Evolutionary conservation across 768 basidiomycete genomes (phyloP), one percentile per base, ranked within the genome.

Genomic region (Naganishia randhawae): DNA sequence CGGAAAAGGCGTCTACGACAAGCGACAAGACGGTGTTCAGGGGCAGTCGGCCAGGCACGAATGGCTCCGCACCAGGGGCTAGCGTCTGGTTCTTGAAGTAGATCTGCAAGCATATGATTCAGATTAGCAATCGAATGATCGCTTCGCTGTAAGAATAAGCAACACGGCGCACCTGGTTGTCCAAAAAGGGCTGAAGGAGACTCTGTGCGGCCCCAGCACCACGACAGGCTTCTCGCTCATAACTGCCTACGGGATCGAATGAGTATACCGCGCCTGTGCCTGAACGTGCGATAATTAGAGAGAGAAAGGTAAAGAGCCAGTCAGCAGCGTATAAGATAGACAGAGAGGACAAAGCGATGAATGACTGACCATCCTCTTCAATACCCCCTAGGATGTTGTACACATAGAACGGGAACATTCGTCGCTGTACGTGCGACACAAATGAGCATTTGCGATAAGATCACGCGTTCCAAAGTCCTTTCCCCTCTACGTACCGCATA

Each of bases 221-320:
- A 71, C 96, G 88, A 82, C 94, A 98, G 35, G 90, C 86, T 82
- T 96, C 93, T 69, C 96, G 89, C 81, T 98, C 94, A 80, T 99
- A 99, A 54, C 91, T 93, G 31, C 96, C 96, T 35, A 98, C 92
- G 42, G 96, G 96, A 81, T 99, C 96, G 80, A 96, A 99, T n/a
- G 95, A 97, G 84, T 99, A 99, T 33, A 99, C 94, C 11, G 95
- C 92, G 63, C 96, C 96, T 41, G 91, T 86, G 13, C 94, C 92
- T 95, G 65, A 33, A 77, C 3, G 41, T 31, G 33, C n/a, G 52
- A 61, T 29, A 57, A 65, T 42, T 16, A 10, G 54, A 65, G 22
- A 25, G 63, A 51, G 45, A 50, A 45, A 5, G 25, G 57, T 25
- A 62, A 33, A 27, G 7, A 41, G n/a, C n/a, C n/a, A n/a, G n/a